phyloP scores from a whole-genome alignment of 1,284 basidiomycete genomes.

The Ustilago bromivora region DNA sequence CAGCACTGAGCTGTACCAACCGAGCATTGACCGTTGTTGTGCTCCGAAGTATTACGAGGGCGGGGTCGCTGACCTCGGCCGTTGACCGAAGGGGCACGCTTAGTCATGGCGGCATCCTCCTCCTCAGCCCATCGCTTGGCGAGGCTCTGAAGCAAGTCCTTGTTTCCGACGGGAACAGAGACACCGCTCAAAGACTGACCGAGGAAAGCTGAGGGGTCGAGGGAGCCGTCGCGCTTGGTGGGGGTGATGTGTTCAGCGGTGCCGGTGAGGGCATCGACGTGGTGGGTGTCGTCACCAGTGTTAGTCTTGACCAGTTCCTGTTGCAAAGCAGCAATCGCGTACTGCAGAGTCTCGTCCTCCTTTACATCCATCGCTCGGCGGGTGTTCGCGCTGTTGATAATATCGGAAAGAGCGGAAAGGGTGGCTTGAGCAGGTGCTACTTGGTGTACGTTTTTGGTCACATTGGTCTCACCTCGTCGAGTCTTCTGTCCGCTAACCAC shows the following conservation, averaged over 20 bases:
- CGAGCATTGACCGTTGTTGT: conserved; percentile 56
- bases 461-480: conserved; percentile 51
- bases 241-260: conserved; percentile 31
- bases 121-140: conserved; percentile 40
- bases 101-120: conserved; percentile 44
- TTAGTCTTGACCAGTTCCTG: conserved; percentile 43
- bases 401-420: conserved; percentile 51
- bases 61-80: conserved; percentile 48
- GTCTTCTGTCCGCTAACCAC: conserved; percentile 40
- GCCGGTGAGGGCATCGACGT: conserved; percentile 45
- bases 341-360: conserved; percentile 38
- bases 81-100: conserved; percentile 32
- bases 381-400: conserved; percentile 54
- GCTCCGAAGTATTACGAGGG: conserved; percentile 23
- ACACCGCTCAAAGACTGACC: conserved; percentile 26
- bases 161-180: conserved; percentile 42
- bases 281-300: conserved; percentile 40
- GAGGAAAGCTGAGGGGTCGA: conserved; percentile 31
- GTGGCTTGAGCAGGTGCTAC: conserved; percentile 53
- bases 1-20: conserved; percentile 53
- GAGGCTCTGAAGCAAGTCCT: conserved; percentile 33
- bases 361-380: conserved; percentile 58
- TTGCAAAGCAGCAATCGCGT: conserved; percentile 39
- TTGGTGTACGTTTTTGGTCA: conserved; percentile 40
- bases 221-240: conserved; percentile 13